phyloP scores from a whole-genome alignment of 2,329 filamentous ascomycete species.

The Periconia sp. region DNA sequence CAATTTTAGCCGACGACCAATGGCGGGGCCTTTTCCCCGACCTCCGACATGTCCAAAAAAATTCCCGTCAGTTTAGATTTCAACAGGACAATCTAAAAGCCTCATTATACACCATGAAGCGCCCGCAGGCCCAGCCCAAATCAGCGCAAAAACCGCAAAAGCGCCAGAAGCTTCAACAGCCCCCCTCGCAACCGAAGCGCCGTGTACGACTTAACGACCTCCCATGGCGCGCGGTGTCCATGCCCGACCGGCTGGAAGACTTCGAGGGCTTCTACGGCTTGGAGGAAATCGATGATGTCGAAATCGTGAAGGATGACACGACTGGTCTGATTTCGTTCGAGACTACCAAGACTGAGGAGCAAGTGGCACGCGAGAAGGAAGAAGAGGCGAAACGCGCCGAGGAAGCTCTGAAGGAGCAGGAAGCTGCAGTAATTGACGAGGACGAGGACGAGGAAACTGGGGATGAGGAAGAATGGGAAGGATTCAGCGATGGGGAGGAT shows the following conservation, averaged over 20 bases:
- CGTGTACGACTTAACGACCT: constrained; percentile 58
- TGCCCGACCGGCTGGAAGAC: constrained; percentile 81
- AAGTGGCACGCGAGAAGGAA: constrained; percentile 29
- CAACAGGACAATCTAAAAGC: constrained; percentile 4
- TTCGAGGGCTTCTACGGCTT: constrained; percentile 93
- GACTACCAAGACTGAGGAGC: constrained; percentile 35
- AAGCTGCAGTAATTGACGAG: constrained; percentile 27
- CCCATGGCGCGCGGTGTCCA: constrained; percentile 67
- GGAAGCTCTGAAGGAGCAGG: constrained; percentile 20
- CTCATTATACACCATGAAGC: constrained; percentile 39
- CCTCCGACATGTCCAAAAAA: constrained; percentile 15
- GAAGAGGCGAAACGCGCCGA: constrained; percentile 21
- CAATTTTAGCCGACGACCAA: constrained; percentile 31
- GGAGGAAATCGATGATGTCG: constrained; percentile 90
- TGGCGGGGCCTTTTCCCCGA: constrained; percentile 14
- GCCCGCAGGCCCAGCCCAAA: constrained; percentile 44
- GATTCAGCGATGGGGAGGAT: constrained; percentile 31
- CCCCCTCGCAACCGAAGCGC: constrained; percentile 20
- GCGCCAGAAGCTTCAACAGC: constrained; percentile 48
- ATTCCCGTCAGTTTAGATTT: constrained; percentile 11
- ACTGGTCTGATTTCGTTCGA: constrained; percentile 58
- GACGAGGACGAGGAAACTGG: constrained; percentile 15
- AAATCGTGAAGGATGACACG: constrained; percentile 68
- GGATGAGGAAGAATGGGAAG: constrained; percentile 31
- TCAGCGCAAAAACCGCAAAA: constrained; percentile 50